A percentile compares a stretch with the other conserved stretches of the same genome.
These are phyloP conservation scores for Dendrocalamus latiflorus DNA, from an alignment of 202 grass and related monocot genomes.

Conservation along the genomic window DNA sequence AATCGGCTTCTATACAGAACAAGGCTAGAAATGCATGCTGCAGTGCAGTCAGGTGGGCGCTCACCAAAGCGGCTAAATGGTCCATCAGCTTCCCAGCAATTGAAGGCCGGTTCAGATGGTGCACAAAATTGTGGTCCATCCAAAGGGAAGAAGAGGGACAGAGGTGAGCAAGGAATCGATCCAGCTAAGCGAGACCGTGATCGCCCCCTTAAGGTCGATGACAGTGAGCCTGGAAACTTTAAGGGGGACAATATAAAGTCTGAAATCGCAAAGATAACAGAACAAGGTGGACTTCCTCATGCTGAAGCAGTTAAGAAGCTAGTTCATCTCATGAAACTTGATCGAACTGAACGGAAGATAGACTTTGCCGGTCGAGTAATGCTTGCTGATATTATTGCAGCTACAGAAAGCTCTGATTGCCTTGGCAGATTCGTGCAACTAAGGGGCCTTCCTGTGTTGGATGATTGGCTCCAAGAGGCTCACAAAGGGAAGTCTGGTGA, in stretches of 20 bases:
- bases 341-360: slow-evolving; percentile 57
- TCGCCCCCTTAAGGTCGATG: slow-evolving; percentile 36
- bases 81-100: slow-evolving; percentile 39
- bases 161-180: slow-evolving; percentile 40
- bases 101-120: slow-evolving; percentile 37
- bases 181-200: slow-evolving; percentile 50
- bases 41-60: slow-evolving; percentile 50
- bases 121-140: slow-evolving; percentile 37
- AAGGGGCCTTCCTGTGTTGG: slow-evolving; percentile 51
- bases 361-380: slow-evolving; percentile 43
- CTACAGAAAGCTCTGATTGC: slow-evolving; percentile 53
- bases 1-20: slow-evolving; percentile 61
- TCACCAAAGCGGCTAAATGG: slow-evolving; percentile 54
- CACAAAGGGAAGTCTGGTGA: slow-evolving; percentile 67
- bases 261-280: slow-evolving; percentile 53
- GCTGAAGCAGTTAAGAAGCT: slow-evolving; percentile 66
- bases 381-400: slow-evolving; percentile 59
- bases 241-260: slow-evolving; percentile 44
- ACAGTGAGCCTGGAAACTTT: slow-evolving; percentile 32
- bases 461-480: slow-evolving; percentile 79
- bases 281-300: slow-evolving; percentile 55
- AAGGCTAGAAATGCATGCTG: slow-evolving; percentile 60
- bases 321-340: slow-evolving; percentile 58
- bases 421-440: slow-evolving; percentile 57
- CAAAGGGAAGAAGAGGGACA: slow-evolving; percentile 65